Evolutionary conservation across 1,284 basidiomycete genomes (phyloP).

Genomic region (Grifola frondosa): DNA sequence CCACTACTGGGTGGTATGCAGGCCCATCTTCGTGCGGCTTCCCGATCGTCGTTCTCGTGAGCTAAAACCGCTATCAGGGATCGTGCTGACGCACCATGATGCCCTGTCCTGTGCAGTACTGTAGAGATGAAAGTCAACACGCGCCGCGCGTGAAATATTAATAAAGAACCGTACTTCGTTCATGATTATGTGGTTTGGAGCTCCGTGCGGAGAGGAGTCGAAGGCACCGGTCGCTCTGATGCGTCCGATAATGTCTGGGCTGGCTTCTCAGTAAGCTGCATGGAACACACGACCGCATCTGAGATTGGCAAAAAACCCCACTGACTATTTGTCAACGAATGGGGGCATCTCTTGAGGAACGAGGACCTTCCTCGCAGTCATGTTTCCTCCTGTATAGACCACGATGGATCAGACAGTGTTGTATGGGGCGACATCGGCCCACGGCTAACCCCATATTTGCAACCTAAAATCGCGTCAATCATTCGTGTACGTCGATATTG

Average conservation of each 20-base stretch:
- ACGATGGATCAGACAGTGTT: too few species aligned
- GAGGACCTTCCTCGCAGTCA: constrained; percentile 59
- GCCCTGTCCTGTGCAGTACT: constrained; percentile 89
- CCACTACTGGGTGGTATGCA: constrained; percentile 85
- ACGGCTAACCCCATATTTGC: constrained; percentile 79
- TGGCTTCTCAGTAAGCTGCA: too few species aligned
- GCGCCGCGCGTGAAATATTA: too few species aligned
- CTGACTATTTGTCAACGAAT: constrained; percentile 61
- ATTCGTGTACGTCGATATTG: constrained; percentile 2
- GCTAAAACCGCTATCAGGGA: too few species aligned
- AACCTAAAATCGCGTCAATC: constrained; percentile 42
- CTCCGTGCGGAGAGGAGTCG: constrained; percentile 54
- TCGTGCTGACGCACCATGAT: constrained; percentile 89
- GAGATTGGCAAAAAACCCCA: constrained; percentile 11
- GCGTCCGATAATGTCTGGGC: constrained; percentile 76
- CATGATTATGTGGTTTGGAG: constrained; percentile 85
- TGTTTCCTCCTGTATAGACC: constrained; percentile 72
- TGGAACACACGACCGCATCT: too few species aligned
- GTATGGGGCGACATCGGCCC: too few species aligned
- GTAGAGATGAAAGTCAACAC: constrained; percentile 1
- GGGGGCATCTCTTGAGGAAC: constrained; percentile 63
- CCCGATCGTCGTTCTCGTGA: too few species aligned
- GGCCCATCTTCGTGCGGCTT: constrained; percentile 94
- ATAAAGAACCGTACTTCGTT: constrained; percentile 59
- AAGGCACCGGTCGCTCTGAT: constrained; percentile 66